Evolutionary conservation across 176 grass and related monocot species (phyloP).

Genomic region (Hyparrhenia diplandra): DNA sequence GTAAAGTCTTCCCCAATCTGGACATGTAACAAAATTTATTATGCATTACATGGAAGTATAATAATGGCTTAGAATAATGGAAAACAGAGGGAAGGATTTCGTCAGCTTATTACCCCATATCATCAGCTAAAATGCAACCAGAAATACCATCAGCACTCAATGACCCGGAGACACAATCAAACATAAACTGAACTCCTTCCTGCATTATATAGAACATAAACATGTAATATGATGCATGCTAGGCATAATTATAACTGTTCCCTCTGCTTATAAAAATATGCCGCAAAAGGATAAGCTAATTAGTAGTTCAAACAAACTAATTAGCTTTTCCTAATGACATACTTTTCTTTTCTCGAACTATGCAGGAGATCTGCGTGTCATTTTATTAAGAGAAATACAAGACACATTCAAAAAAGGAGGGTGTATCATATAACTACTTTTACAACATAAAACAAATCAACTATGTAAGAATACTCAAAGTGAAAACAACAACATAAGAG

Average conservation of each 20-base stretch:
- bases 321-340: not conserved
- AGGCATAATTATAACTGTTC: not conserved
- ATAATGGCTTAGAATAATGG: conserved; percentile 10
- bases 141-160: conserved; percentile 76
- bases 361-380: no score
- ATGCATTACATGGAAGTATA: not conserved
- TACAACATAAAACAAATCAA: conserved; percentile 9
- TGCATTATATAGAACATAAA: conserved; percentile 47
- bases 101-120: conserved; percentile 83
- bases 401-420: not conserved
- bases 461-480: conserved; percentile 12
- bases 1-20: conserved; percentile 96
- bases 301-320: not conserved
- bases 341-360: not conserved
- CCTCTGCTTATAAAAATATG: not conserved
- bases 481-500: conserved; percentile 9
- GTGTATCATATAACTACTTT: not conserved
- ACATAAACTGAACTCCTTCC: conserved; percentile 99
- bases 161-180: conserved; percentile 94
- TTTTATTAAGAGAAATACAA: no score
- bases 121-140: conserved; percentile 98
- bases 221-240: conserved; percentile 24
- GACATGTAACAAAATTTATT: conserved; percentile 22
- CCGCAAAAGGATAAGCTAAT: not conserved
- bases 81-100: not conserved